Conservation (phyloP, 805 yeast species). For the Starmerella vaccinii region DNA sequence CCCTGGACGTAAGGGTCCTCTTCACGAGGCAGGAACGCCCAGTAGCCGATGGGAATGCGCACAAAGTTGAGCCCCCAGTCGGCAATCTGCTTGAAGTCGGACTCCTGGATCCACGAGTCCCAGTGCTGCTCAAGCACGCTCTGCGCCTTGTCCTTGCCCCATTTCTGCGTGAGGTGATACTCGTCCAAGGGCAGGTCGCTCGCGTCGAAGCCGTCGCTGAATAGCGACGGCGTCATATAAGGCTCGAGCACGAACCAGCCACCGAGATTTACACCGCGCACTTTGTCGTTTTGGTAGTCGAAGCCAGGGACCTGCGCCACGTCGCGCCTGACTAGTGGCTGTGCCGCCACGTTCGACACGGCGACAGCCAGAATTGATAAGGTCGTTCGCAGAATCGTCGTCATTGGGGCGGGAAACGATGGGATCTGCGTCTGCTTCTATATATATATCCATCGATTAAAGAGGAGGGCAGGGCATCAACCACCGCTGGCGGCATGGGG, state of each 20-base stretch:
- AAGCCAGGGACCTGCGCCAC: slow-evolving; percentile 19
- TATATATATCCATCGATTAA: neutral
- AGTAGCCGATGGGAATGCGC: slow-evolving; percentile 87
- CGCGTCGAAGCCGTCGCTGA: slow-evolving; percentile 14
- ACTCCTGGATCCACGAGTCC: slow-evolving; percentile 64
- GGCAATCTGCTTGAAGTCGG: slow-evolving; percentile 52
- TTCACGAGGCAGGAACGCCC: slow-evolving; percentile 63
- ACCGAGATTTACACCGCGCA: slow-evolving; percentile 59
- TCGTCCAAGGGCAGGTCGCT: slow-evolving; percentile 65
- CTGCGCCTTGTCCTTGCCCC: slow-evolving; percentile 53
- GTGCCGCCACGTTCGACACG: neutral
- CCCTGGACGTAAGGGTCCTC: slow-evolving; percentile 84
- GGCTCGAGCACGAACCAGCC: slow-evolving; percentile 90
- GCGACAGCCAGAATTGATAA: neutral
- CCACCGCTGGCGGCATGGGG: slow-evolving; percentile 3
- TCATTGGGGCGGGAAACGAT: neutral
- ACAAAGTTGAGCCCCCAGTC: slow-evolving; percentile 51
- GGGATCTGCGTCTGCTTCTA: neutral
- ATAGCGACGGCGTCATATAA: slow-evolving; percentile 66
- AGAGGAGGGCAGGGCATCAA: neutral
- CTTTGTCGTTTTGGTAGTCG: slow-evolving; percentile 28
- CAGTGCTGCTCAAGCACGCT: slow-evolving; percentile 57
- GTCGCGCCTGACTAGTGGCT: neutral
- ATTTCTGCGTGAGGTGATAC: slow-evolving; percentile 49
- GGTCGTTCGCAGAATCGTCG: neutral